Conservation (phyloP, 352 stramenopile genomes). For the Saprolegnia parasitica region DNA sequence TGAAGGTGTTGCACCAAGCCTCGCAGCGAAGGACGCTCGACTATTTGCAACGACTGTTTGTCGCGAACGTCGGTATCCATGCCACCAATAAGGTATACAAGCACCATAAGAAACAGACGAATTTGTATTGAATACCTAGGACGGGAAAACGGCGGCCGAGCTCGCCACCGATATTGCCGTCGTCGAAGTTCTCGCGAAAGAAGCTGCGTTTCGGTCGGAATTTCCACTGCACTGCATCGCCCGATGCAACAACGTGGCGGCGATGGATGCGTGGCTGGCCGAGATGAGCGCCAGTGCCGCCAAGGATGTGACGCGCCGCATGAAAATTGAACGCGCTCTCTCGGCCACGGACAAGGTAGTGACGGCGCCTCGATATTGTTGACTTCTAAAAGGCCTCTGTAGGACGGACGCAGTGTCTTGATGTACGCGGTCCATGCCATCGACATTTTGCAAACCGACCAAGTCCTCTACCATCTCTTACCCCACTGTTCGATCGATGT, state of each 20-base stretch:
- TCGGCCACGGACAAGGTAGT: not conserved
- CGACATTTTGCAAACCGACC: not conserved
- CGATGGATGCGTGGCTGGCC: not conserved
- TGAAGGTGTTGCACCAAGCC: no score
- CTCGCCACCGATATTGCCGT: not conserved
- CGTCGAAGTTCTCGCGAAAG: not conserved
- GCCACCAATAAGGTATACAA: no score
- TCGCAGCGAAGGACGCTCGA: no score
- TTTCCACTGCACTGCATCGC: not conserved
- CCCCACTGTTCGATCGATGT: not conserved
- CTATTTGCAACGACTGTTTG: no score
- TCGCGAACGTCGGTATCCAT: no score
- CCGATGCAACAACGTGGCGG: not conserved
- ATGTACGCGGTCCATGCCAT: not conserved
- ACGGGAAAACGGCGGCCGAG: not conserved
- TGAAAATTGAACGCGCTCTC: not conserved
- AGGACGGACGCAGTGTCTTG: conserved; percentile 1
- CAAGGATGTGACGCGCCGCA: not conserved
- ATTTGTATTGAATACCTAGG: no score
- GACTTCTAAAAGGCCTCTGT: not conserved
- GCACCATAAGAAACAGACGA: no score
- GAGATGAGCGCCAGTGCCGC: not conserved
- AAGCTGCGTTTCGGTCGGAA: conserved; percentile 3
- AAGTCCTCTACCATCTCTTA: not conserved
- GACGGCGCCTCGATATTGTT: not conserved